Percentiles rank a stretch among this genome's conserved stretches.
phyloP scores from a whole-genome alignment of 2,329 filamentous ascomycete species.

The Fusarium lyarnte region DNA sequence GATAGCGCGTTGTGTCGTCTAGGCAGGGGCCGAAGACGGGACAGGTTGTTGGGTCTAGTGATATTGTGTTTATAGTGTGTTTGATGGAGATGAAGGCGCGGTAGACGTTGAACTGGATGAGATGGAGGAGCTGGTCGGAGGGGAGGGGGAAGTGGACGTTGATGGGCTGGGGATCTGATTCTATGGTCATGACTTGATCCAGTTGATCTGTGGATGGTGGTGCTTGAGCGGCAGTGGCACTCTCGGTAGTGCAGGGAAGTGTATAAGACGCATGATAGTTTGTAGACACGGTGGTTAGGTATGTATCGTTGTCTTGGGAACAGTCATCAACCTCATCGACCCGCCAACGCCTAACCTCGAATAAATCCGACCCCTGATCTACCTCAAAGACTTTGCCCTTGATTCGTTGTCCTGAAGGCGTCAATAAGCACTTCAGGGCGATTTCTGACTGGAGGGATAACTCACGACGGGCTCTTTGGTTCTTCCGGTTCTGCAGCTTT shows the following conservation, averaged over 20 bases:
- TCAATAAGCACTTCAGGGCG: background rate
- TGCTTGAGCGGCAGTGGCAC: accelerated
- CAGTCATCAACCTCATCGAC: background rate
- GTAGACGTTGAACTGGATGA: background rate
- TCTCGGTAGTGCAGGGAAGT: accelerated
- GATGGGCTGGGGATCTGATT: accelerated
- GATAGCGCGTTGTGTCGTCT: background rate
- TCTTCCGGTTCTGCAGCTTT: background rate
- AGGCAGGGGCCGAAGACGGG: background rate
- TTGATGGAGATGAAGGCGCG: background rate
- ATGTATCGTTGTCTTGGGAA: accelerated
- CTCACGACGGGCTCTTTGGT: constrained; percentile 5
- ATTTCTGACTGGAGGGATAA: background rate
- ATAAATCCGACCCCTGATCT: accelerated
- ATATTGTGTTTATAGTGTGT: background rate
- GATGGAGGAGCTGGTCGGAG: background rate
- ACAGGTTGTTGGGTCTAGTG: background rate
- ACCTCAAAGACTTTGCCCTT: background rate
- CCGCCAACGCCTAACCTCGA: background rate
- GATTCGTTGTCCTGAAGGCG: background rate
- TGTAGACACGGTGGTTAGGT: accelerated
- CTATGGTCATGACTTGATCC: accelerated
- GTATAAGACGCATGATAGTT: accelerated
- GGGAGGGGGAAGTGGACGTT: background rate
- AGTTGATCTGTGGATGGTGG: accelerated